Base-by-base conservation (phyloP, 768 basidiomycete genomes). In the Tulasnella sp. region DNA sequence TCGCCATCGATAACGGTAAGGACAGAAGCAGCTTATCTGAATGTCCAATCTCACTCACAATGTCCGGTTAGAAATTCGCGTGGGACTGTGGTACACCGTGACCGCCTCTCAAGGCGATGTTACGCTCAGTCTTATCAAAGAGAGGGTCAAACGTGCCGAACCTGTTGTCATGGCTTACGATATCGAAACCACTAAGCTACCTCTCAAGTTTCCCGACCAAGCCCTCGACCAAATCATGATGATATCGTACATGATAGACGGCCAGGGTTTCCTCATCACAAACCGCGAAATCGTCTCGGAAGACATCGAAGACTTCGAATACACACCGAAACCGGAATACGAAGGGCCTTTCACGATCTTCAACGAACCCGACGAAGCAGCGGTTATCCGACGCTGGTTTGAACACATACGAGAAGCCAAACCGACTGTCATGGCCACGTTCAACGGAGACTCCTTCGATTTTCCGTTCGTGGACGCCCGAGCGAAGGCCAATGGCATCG, bases 211-310 rank as follows among this genome's bases (percentile, higher is more conserved):
- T 78, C 96, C 97, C 0, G 97, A 98, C 82, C 90, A 95, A 76
- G 86, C 88, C 7, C 89, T 93, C 32, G 97, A 98, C 82, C 95
- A 98, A 79, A 94, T 99, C 77, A 99, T 99, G 96, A 99, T 99
- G 97, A 98, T 99, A 75, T 99, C 97, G 59, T 99, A 98, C 81
- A 98, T 99, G 95, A 84, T 99, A 19, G 97, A 99, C 78, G 96
- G 95, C 0, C 93, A 95, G 79, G 97, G 97, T 0, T 99, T 91
- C 78, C 86, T 99, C 74, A 98, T 99, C 80, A 97, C 94, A 26
- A 98, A 98, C 77, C 86, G 97, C 52, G 97, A 99, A 75, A 98
- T 98, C 67, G 94, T 98, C 73, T 89, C 90, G 74, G 95, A 98
- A 78, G 94, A 98, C 77, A 98, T 99, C 74, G 95, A 97, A 52